These are phyloP conservation scores for Phytophthora chlamydospora DNA, from an alignment of 352 stramenopile genomes.

Conservation along the genomic window DNA sequence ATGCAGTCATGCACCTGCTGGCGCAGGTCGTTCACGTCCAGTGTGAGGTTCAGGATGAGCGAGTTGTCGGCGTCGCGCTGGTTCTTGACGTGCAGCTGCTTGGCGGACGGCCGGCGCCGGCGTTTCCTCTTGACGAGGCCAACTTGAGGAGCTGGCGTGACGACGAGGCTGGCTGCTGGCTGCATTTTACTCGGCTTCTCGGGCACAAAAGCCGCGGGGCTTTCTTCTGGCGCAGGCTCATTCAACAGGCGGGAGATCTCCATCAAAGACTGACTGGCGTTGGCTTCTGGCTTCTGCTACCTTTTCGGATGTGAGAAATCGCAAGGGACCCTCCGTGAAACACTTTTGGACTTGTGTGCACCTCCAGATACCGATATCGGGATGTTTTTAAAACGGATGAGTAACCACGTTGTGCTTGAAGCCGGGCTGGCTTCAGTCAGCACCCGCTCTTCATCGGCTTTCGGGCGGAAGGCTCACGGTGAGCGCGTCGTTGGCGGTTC, in stretches of 20 bases:
- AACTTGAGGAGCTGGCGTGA: too few relatives aligned
- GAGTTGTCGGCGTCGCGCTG: slow-evolving; percentile 23
- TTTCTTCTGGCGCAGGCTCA: not conserved
- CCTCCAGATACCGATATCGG: too few relatives aligned
- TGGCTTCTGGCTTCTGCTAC: too few relatives aligned
- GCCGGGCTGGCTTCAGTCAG: too few relatives aligned
- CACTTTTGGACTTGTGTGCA: too few relatives aligned
- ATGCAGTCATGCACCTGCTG: slow-evolving; percentile 38
- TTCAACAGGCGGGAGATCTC: slow-evolving; percentile 4
- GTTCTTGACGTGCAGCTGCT: slow-evolving; percentile 8
- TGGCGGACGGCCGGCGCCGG: not conserved
- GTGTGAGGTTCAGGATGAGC: slow-evolving; percentile 21
- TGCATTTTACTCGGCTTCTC: too few relatives aligned
- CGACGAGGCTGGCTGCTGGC: not conserved
- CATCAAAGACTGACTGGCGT: slow-evolving; percentile 4
- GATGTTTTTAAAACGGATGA: too few relatives aligned
- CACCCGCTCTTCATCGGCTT: too few relatives aligned
- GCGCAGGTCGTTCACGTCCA: slow-evolving; percentile 31
- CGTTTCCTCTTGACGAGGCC: slow-evolving; percentile 2
- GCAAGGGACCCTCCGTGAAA: not conserved
- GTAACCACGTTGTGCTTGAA: too few relatives aligned
- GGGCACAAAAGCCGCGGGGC: not conserved
- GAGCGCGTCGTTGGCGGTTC: too few relatives aligned
- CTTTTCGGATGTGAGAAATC: not conserved
- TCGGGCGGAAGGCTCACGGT: too few relatives aligned